Evolutionary conservation across 768 basidiomycete genomes (phyloP).

Genomic region (Boletus bicolor): DNA sequence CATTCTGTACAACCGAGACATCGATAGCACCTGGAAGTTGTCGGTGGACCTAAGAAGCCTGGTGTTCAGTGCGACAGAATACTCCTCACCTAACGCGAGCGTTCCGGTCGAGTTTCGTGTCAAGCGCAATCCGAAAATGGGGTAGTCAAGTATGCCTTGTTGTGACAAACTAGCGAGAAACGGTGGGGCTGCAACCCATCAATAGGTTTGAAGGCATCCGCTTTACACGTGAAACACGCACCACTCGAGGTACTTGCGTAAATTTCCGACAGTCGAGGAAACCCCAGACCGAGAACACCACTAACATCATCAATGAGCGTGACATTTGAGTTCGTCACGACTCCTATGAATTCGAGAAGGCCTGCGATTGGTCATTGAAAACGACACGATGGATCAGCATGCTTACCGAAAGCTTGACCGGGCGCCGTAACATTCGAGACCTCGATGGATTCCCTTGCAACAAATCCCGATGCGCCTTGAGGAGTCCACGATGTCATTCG

Average conservation of each 20-base stretch:
- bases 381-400: constrained; percentile 1
- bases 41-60: neutral
- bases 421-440: constrained; percentile 58
- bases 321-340: constrained; percentile 62
- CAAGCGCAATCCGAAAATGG: constrained; percentile 71
- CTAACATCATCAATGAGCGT: constrained; percentile 61
- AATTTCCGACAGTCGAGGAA: constrained; percentile 68
- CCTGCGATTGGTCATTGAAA: neutral
- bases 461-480: constrained; percentile 64
- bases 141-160: constrained; percentile 65
- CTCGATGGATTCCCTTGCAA: constrained; percentile 61
- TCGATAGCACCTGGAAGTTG: constrained; percentile 69
- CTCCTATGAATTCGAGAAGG: constrained; percentile 36
- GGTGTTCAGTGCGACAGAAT: neutral
- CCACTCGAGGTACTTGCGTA: constrained; percentile 45
- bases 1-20: constrained; percentile 59
- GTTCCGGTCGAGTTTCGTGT: constrained; percentile 58
- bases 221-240: constrained; percentile 28
- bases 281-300: constrained; percentile 74
- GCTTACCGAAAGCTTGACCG: constrained; percentile 66
- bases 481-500: constrained; percentile 2
- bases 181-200: constrained; percentile 49
- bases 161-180: constrained; percentile 63
- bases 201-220: neutral
- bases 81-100: constrained; percentile 54